Evolutionary conservation across 208 protist genomes (phyloP).

Genomic region (Borovskyia barvae): DNA sequence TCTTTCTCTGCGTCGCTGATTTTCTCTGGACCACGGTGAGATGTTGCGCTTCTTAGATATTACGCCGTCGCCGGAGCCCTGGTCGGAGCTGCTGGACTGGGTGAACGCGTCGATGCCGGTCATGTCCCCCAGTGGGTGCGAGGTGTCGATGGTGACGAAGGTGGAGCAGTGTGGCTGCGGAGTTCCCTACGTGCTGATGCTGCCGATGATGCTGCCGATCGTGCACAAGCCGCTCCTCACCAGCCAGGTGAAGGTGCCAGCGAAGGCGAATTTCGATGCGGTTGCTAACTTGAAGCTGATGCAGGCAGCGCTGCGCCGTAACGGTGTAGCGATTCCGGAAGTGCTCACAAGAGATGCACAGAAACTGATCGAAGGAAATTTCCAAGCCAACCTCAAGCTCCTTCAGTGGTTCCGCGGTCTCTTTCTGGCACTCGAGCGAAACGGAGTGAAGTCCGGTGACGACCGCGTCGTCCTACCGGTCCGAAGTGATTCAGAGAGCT

Average conservation of each 20-base stretch:
- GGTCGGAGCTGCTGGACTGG: conserved; percentile 78
- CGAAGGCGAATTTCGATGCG: conserved; percentile 94
- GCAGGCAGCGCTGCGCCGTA: conserved; percentile 88
- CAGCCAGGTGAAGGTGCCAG: conserved; percentile 87
- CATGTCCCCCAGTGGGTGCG: conserved; percentile 28
- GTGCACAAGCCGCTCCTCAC: conserved; percentile 78
- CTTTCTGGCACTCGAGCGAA: conserved; percentile 35
- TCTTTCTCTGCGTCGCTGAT: neutral
- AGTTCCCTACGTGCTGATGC: conserved; percentile 93
- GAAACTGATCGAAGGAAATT: conserved; percentile 93
- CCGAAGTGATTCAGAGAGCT: conserved; percentile 7
- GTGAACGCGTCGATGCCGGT: conserved; percentile 55
- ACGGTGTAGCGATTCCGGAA: conserved; percentile 74
- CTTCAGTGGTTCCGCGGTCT: conserved; percentile 96
- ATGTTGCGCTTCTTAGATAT: conserved; percentile 51
- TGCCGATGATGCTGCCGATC: conserved; percentile 90
- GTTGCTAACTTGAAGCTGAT: conserved; percentile 96
- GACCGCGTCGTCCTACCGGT: conserved; percentile 4
- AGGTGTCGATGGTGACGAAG: conserved; percentile 40
- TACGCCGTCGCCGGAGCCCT: conserved; percentile 46
- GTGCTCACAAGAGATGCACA: conserved; percentile 79
- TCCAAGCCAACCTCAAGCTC: conserved; percentile 97
- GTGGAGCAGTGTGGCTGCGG: conserved; percentile 86
- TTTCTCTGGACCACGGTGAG: neutral
- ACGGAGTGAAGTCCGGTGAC: conserved; percentile 34